A percentile compares a stretch with the other conserved stretches of the same genome.
These are phyloP conservation scores for Blastobotrys petasosporus DNA, from an alignment of 1,139 yeast species.

Conservation along the genomic window DNA sequence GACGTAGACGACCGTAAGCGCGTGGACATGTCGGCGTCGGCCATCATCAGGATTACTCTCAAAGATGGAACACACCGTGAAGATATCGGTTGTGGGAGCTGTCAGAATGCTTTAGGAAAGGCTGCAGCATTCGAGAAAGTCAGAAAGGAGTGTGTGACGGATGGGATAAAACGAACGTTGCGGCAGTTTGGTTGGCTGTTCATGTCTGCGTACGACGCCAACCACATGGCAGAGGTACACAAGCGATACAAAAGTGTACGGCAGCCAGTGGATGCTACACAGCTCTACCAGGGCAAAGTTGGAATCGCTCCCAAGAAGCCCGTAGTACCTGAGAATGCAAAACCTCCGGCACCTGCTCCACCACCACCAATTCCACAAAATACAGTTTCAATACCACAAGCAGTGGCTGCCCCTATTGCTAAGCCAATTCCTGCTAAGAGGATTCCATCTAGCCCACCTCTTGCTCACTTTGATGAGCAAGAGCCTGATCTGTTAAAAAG, in stretches of 20 bases:
- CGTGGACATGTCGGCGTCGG: constrained; percentile 53
- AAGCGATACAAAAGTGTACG: background rate
- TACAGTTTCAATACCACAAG: too few species aligned
- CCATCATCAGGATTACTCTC: constrained; percentile 62
- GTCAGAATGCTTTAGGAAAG: constrained; percentile 57
- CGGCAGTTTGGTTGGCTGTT: constrained; percentile 56
- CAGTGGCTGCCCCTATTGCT: too few species aligned
- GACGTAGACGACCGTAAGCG: constrained; percentile 37
- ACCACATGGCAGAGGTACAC: constrained; percentile 4
- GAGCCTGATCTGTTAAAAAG: constrained; percentile 1
- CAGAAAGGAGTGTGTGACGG: constrained; percentile 73
- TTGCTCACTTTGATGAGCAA: background rate
- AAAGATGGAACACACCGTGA: constrained; percentile 71
- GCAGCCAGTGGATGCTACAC: background rate
- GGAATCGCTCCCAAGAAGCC: background rate
- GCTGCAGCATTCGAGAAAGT: constrained; percentile 70
- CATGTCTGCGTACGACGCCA: constrained; percentile 6
- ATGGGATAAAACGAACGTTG: constrained; percentile 67
- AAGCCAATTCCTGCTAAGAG: background rate
- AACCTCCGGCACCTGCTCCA: too few species aligned
- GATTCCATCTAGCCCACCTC: constrained; percentile 9
- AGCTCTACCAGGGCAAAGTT: constrained; percentile 4
- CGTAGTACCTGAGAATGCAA: background rate
- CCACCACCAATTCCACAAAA: too few species aligned
- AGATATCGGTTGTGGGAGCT: constrained; percentile 70